Evolutionary conservation across 78 protist genomes (phyloP).

Genomic region (Dictyostelium brefeldianum): DNA sequence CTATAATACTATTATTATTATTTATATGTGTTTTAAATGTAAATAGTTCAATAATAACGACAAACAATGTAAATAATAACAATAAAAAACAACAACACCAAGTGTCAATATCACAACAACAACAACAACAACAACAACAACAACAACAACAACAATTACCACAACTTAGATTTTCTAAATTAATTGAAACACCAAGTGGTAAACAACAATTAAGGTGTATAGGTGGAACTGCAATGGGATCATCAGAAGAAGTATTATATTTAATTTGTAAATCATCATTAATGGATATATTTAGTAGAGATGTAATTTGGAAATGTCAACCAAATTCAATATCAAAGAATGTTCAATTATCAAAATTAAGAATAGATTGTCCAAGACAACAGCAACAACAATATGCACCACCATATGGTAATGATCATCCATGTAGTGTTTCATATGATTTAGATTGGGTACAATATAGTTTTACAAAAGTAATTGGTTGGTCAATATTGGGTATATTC

Average conservation of each 20-base stretch:
- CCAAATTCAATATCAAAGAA: constrained; percentile 15
- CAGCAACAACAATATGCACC: background rate
- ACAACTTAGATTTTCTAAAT: constrained; percentile 21
- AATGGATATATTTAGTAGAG: constrained; percentile 12
- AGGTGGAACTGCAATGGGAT: constrained; percentile 19
- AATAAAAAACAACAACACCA: no score
- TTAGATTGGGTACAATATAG: constrained; percentile 18
- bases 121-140: background rate
- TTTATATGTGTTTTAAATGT: no score
- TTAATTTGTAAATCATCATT: constrained; percentile 21
- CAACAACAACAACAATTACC: constrained; percentile 6
- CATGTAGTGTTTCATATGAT: constrained; percentile 26
- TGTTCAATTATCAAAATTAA: constrained; percentile 31
- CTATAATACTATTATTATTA: no score
- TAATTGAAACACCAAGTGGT: constrained; percentile 8
- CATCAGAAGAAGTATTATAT: constrained; percentile 8
- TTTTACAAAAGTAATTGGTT: background rate
- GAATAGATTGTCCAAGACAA: constrained; percentile 10
- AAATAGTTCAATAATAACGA: no score
- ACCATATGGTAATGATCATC: constrained; percentile 28
- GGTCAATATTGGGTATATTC: constrained; percentile 11
- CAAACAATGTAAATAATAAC: no score
- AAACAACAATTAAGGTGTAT: constrained; percentile 5
- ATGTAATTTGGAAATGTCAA: constrained; percentile 36
- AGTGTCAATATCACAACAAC: background rate